Base-by-base conservation (phyloP, 2,329 filamentous ascomycete species). In the Parastagonospora nodorum region DNA sequence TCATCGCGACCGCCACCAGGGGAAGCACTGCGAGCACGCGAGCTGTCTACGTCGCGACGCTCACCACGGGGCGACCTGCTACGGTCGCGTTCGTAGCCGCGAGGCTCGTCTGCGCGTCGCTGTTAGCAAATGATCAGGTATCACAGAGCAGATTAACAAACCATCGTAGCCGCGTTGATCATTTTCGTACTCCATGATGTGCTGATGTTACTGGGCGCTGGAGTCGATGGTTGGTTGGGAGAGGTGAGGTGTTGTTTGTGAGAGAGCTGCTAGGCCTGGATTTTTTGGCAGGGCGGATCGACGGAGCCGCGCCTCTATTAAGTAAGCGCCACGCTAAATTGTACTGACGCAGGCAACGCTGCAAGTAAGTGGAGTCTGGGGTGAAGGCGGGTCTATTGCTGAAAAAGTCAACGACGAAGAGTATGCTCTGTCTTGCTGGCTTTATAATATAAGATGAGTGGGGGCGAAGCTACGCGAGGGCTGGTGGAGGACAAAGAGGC, bases 91-190 rank as follows among this genome's bases (percentile, higher is more conserved):
- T 84, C 81, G 72, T 86, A 87, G 64, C 75, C 75, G 67, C 84
- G 83, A 71, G 80, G 78, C 67, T 88, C 85, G 65, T 87, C 73
- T 75, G 62, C 58, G 60, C 51, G 59, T 66, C 50, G 43, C 10
- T 44, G 57, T 66, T 50, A 66, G 66, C 57, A 54, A 47, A 44
- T 45, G 36, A 36, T 33, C 39, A 30, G 35, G 48, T 43, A 49
- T 36, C 27, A 53, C 53, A 49, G 44, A 32, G 42, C 45, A 48
- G 32, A 41, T 43, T 58, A 42, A 74, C 78, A 67, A 80, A 88
- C 86, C 85, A 57, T 87, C 85, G 73, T 87, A 88, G 66, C 79
- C 80, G 75, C 83, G 83, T 72, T 82, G 81, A 58, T 87, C 84
- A 66, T 81, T 82, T 70, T 88, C 85, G 78, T 86, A 88, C 63